phyloP scores from a whole-genome alignment of 2,329 filamentous ascomycete genomes.

The Fusarium albosuccineum region DNA sequence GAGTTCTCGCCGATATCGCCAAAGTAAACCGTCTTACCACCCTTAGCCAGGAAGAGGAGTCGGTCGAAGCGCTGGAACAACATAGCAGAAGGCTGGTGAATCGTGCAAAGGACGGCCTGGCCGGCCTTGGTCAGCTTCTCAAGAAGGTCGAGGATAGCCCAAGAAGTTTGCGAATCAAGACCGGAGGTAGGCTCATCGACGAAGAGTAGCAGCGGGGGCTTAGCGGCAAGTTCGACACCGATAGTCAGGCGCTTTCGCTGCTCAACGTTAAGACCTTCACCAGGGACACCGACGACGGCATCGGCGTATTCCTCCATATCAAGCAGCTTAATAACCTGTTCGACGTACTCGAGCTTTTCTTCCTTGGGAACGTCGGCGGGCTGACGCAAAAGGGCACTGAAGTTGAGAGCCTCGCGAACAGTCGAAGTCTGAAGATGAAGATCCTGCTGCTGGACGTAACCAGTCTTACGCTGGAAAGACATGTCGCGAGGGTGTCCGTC shows the following conservation, averaged over 20 bases:
- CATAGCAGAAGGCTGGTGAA: slow-evolving; percentile 96
- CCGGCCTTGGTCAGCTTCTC: slow-evolving; percentile 91
- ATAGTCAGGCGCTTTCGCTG: slow-evolving; percentile 86
- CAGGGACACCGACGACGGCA: slow-evolving; percentile 89
- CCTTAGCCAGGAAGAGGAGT: slow-evolving; percentile 81
- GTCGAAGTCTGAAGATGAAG: slow-evolving; percentile 87
- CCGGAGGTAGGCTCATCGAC: slow-evolving; percentile 96
- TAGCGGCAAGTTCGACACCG: slow-evolving; percentile 94
- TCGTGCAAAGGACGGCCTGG: slow-evolving; percentile 95
- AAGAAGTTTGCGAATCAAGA: slow-evolving; percentile 92
- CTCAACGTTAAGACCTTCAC: slow-evolving; percentile 83
- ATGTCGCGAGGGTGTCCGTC: slow-evolving; percentile 76
- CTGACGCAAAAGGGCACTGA: slow-evolving; percentile 88
- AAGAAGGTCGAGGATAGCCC: slow-evolving; percentile 89
- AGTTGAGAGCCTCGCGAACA: slow-evolving; percentile 88
- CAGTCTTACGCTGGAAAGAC: slow-evolving; percentile 92
- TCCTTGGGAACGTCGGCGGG: slow-evolving; percentile 77
- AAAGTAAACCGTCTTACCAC: slow-evolving; percentile 85
- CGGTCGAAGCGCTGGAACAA: slow-evolving; percentile 92
- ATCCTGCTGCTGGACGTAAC: slow-evolving; percentile 94
- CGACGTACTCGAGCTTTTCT: slow-evolving; percentile 89
- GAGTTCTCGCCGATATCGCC: slow-evolving; percentile 82
- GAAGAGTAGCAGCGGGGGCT: slow-evolving; percentile 89
- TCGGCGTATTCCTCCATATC: slow-evolving; percentile 94
- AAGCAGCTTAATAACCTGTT: slow-evolving; percentile 89